Percentiles rank a stretch among this genome's conserved stretches.
Conservation (phyloP, 1,284 basidiomycete genomes). For the Ceratobasidium sp. region DNA sequence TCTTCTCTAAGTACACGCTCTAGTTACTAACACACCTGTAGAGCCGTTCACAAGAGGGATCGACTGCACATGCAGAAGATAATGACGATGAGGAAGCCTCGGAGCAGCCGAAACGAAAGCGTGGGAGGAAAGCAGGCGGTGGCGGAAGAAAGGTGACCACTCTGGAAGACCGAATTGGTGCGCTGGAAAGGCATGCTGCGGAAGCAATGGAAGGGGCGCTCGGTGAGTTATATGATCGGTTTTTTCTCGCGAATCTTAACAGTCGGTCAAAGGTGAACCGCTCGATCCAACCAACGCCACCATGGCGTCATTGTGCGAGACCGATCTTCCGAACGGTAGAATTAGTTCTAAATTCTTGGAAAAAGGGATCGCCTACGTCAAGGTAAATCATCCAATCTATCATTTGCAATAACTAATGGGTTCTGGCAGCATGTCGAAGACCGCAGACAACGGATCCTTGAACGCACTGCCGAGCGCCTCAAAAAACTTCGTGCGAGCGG, state of each 20-base stretch:
- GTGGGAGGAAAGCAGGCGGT: background rate
- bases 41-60: background rate
- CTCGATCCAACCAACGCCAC: slow-evolving; percentile 31
- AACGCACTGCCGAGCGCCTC: slow-evolving; percentile 33
- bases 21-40: background rate
- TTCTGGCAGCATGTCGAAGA: slow-evolving; percentile 22
- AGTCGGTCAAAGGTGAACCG: background rate
- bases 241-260: background rate
- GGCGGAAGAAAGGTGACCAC: background rate
- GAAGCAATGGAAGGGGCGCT: slow-evolving; percentile 4
- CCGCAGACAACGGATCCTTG: slow-evolving; percentile 23
- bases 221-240: background rate
- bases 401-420: no score
- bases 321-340: slow-evolving; percentile 21
- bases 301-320: slow-evolving; percentile 35
- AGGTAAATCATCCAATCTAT: background rate
- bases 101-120: slow-evolving; percentile 8
- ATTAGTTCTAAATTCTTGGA: slow-evolving; percentile 27
- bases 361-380: slow-evolving; percentile 37
- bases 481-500: slow-evolving; percentile 20
- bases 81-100: slow-evolving; percentile 9
- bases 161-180: slow-evolving; percentile 23
- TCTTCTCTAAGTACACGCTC: background rate
- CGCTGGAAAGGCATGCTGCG: slow-evolving; percentile 10
- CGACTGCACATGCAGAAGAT: background rate